Conservation (phyloP, 2,329 filamentous ascomycete species). For the Phyllosticta citrichinensis region DNA sequence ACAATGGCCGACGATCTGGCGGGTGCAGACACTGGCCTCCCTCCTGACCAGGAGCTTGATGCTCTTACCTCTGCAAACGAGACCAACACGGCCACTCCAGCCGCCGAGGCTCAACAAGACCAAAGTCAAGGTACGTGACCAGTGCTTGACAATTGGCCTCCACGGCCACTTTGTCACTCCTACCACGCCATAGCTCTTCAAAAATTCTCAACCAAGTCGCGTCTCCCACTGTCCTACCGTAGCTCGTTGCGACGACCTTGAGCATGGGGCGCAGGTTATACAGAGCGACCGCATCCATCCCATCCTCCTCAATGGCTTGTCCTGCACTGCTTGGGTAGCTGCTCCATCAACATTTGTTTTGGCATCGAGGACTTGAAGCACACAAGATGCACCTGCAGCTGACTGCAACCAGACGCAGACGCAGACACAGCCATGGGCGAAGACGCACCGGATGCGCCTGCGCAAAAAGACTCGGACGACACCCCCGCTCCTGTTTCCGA, state of each 20-base stretch:
- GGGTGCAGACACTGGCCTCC: conserved; percentile 16
- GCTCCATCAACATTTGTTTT: no score
- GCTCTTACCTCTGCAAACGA: conserved; percentile 7
- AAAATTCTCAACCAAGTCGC: no score
- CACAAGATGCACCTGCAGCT: not conserved
- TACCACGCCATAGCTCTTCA: not conserved
- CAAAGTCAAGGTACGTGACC: conserved; percentile 6
- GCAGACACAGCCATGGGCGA: conserved; percentile 48
- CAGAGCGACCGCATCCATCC: no score
- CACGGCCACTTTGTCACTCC: not conserved
- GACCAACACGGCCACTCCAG: not conserved
- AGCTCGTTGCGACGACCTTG: no score
- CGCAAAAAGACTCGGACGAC: conserved; percentile 26
- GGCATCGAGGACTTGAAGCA: not conserved
- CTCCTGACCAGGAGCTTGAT: conserved; percentile 17
- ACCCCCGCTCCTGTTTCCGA: conserved; percentile 48
- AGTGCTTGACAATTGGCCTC: not conserved
- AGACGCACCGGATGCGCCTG: conserved; percentile 40
- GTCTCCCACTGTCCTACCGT: no score
- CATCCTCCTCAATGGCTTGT: no score
- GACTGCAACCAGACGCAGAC: conserved; percentile 5
- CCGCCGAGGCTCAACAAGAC: conserved; percentile 4
- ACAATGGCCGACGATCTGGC: conserved; percentile 27
- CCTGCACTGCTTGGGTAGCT: no score
- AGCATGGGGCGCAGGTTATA: no score